Percentiles rank a stretch among this genome's conserved stretches.
phyloP scores from a whole-genome alignment of 176 grass and related monocot species.

The Cymbopogon citratus region DNA sequence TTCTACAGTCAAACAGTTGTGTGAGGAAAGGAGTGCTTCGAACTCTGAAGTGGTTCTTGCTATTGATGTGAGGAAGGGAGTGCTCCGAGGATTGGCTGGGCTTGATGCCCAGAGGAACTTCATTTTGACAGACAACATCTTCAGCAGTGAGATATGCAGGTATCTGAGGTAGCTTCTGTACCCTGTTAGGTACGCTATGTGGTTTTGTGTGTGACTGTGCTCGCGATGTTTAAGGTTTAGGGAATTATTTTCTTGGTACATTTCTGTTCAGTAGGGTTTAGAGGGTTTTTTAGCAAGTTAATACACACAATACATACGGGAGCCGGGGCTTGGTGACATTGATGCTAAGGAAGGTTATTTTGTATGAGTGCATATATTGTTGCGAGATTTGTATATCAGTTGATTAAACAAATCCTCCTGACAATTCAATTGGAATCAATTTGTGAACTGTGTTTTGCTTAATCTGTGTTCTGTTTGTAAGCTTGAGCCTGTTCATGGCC shows the following conservation, averaged over 20 bases:
- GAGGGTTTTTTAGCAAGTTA: slow-evolving; percentile 24
- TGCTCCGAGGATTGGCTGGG: no score
- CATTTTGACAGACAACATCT: no score
- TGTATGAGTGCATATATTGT: not conserved
- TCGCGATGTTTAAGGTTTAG: no score
- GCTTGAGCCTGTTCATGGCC: not conserved
- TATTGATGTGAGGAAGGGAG: no score
- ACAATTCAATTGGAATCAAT: not conserved
- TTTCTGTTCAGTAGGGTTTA: slow-evolving; percentile 12
- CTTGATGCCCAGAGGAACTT: no score
- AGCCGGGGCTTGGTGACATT: slow-evolving; percentile 19
- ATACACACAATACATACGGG: not conserved
- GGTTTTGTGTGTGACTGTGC: not conserved
- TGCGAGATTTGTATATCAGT: not conserved
- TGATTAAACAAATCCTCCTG: slow-evolving; percentile 15
- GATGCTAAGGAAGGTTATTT: slow-evolving; percentile 1
- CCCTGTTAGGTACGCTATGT: no score
- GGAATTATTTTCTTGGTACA: not conserved
- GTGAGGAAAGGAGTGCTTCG: no score
- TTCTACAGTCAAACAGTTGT: no score
- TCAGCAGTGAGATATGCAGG: no score
- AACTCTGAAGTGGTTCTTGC: no score
- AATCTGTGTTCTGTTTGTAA: not conserved
- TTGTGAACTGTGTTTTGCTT: not conserved
- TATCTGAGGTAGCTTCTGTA: no score